These are phyloP conservation scores for Chlamydomonas incerta DNA, from an alignment of 139 green algal species.

Conservation along the genomic window DNA sequence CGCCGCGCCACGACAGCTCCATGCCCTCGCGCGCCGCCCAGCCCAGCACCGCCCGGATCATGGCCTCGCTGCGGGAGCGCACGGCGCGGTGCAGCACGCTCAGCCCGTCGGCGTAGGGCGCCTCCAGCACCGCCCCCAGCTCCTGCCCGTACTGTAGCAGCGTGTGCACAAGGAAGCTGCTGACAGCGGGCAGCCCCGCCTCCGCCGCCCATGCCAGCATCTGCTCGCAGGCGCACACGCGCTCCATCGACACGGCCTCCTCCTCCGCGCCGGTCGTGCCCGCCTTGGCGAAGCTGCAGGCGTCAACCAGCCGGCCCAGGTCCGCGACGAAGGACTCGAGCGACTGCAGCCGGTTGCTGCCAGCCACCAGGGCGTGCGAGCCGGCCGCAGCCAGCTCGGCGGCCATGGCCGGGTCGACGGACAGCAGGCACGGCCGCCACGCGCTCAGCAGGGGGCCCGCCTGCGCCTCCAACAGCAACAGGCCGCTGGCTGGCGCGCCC, in stretches of 20 bases:
- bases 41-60: too few relatives aligned
- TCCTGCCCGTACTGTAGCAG: constrained; percentile 11
- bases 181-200: neutral
- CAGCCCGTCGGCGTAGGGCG: neutral
- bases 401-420: neutral
- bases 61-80: too few relatives aligned
- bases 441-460: constrained; percentile 13
- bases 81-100: neutral
- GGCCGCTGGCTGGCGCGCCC: neutral
- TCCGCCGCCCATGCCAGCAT: constrained; percentile 5
- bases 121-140: neutral
- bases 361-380: neutral
- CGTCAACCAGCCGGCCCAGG: constrained; percentile 17
- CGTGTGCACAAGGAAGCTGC: neutral
- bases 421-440: constrained; percentile 19
- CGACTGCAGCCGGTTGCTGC: neutral
- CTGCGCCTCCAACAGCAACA: constrained; percentile 33
- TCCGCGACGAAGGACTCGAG: constrained; percentile 6
- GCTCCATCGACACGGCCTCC: neutral
- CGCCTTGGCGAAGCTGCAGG: neutral
- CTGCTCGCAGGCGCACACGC: constrained; percentile 23
- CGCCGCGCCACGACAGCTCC: neutral
- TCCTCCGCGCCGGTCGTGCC: too few relatives aligned
- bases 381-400: neutral
- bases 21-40: too few relatives aligned